phyloP scores from a whole-genome alignment of 2,329 filamentous ascomycete species.

The Colletotrichum costaricense region DNA sequence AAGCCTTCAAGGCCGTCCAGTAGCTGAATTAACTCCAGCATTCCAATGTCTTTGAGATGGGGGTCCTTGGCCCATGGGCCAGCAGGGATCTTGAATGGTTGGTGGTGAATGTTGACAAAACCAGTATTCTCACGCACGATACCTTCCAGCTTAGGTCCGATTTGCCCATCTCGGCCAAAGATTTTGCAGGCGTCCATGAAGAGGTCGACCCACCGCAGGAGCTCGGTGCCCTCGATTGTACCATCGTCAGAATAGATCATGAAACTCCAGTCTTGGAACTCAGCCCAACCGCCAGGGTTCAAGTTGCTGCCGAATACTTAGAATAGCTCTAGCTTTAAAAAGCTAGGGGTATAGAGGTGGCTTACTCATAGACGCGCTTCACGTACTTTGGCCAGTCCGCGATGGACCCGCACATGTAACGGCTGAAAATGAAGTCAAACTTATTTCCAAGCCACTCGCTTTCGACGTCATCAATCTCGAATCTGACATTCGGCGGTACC shows the following conservation, averaged over 20 bases:
- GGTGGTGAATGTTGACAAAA: constrained; percentile 56
- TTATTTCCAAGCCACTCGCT: constrained; percentile 51
- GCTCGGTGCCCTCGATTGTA: constrained; percentile 51
- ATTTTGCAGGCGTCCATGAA: not conserved
- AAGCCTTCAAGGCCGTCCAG: constrained; percentile 41
- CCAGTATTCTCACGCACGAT: not conserved
- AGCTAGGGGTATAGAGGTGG: constrained; percentile 43
- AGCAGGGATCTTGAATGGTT: constrained; percentile 61
- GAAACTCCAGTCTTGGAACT: constrained; percentile 62
- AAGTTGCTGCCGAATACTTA: constrained; percentile 55
- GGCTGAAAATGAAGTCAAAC: constrained; percentile 47
- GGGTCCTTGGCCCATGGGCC: constrained; percentile 65
- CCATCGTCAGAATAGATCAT: constrained; percentile 43
- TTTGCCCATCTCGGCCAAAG: not conserved
- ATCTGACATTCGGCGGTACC: constrained; percentile 73
- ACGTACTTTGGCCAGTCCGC: constrained; percentile 20
- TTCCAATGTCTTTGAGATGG: constrained; percentile 52
- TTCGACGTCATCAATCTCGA: constrained; percentile 74
- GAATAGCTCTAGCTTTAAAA: not conserved
- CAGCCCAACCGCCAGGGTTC: constrained; percentile 65
- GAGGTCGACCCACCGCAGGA: constrained; percentile 52
- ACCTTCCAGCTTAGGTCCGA: not conserved
- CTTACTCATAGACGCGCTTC: constrained; percentile 42
- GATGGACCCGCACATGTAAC: constrained; percentile 20
- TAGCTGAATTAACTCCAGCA: constrained; percentile 28